Conservation (phyloP, 805 yeast genomes). For the Saturnispora besseyi region DNA sequence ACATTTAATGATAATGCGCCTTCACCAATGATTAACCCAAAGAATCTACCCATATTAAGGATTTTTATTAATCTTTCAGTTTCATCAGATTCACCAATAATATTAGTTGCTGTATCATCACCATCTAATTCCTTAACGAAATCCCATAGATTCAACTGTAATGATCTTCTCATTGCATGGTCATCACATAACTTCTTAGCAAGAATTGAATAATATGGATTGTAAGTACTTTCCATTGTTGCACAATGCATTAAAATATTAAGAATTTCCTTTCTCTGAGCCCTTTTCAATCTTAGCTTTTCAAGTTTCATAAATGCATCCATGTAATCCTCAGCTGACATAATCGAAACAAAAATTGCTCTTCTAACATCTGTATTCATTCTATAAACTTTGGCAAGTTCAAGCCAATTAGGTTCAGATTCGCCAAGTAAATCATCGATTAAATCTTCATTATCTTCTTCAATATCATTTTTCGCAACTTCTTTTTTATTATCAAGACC, state of each 20-base stretch:
- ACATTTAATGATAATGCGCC: conserved; percentile 66
- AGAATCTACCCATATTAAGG: conserved; percentile 71
- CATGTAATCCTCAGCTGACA: conserved; percentile 89
- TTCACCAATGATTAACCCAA: conserved; percentile 66
- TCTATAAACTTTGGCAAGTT: conserved; percentile 73
- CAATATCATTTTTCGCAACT: neutral
- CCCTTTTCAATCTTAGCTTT: conserved; percentile 64
- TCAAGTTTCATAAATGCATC: conserved; percentile 81
- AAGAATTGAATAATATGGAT: conserved; percentile 81
- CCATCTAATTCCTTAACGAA: conserved; percentile 61
- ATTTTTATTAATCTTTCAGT: conserved; percentile 48
- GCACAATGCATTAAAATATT: conserved; percentile 80
- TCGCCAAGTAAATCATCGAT: conserved; percentile 55
- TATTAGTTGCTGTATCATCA: conserved; percentile 24
- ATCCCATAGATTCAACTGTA: conserved; percentile 90
- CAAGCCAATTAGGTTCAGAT: conserved; percentile 81
- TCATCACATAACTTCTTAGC: conserved; percentile 69
- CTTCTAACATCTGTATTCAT: conserved; percentile 95
- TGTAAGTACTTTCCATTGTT: conserved; percentile 70
- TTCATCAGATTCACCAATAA: conserved; percentile 41
- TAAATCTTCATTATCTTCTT: conserved; percentile 24
- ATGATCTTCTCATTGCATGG: conserved; percentile 68
- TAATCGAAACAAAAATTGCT: conserved; percentile 85
- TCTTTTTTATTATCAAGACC: conserved; percentile 34
- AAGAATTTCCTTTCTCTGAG: conserved; percentile 84